phyloP scores from a whole-genome alignment of 306 rosid genomes.

The Malus orientalis region DNA sequence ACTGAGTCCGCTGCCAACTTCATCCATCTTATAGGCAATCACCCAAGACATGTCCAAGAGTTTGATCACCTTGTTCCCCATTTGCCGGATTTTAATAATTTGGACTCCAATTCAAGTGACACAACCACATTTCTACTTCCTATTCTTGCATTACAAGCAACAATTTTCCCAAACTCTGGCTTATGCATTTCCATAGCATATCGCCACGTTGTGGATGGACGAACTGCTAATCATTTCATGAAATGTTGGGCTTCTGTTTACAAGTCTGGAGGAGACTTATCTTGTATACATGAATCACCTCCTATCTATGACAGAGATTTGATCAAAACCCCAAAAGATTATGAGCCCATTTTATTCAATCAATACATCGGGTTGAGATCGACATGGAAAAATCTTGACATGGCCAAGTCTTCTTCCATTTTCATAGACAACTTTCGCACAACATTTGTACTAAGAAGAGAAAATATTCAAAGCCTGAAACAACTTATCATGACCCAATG shows the following conservation, averaged over 20 bases:
- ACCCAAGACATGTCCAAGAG: slow-evolving; percentile 1
- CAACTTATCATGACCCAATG: not conserved
- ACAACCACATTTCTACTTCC: slow-evolving; percentile 1
- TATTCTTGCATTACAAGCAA: slow-evolving; percentile 21
- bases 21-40: not conserved
- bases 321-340: slow-evolving; percentile 6
- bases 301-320: slow-evolving; percentile 1
- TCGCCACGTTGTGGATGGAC: slow-evolving; percentile 30
- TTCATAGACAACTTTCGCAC: not conserved
- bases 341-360: not conserved
- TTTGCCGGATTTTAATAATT: not conserved
- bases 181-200: slow-evolving; percentile 10
- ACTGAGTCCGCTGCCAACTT: slow-evolving; percentile 16
- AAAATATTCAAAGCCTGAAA: not conserved
- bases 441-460: not conserved
- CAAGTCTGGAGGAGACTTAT: not conserved
- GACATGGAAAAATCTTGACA: not conserved
- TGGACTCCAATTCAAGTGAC: not conserved
- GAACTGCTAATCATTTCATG: slow-evolving; percentile 15
- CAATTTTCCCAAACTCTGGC: slow-evolving; percentile 22
- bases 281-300: not conserved
- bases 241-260: slow-evolving; percentile 30
- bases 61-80: slow-evolving; percentile 20
- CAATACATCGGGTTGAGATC: not conserved
- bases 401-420: not conserved